Conservation (phyloP, 139 green algal genomes). For the Tetradesmus obliquus region DNA sequence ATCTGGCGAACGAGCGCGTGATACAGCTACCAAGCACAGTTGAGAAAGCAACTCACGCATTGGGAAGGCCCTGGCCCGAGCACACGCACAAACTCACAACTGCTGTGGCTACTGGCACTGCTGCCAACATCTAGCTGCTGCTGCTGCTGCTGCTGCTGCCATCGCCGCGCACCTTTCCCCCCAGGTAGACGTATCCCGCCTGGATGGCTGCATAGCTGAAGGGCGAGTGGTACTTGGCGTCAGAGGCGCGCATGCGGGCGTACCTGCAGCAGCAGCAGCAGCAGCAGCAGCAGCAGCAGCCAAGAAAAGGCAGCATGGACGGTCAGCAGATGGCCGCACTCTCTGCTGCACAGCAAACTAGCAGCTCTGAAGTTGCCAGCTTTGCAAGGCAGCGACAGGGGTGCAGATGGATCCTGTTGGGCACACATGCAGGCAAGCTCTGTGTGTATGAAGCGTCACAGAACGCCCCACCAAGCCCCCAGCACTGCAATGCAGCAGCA, state of each 20-base stretch:
- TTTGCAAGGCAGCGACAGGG: too few species aligned
- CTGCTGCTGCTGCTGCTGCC: constrained; percentile 18
- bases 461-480: too few species aligned
- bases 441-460: too few species aligned
- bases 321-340: not conserved
- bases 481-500: not conserved
- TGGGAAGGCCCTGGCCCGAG: too few species aligned
- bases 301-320: not conserved
- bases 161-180: constrained; percentile 72
- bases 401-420: too few species aligned
- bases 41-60: too few species aligned
- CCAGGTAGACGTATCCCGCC: constrained; percentile 64
- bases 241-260: constrained; percentile 65
- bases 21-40: too few species aligned
- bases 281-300: not conserved
- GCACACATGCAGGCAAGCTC: too few species aligned
- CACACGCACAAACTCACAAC: too few species aligned
- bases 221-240: constrained; percentile 80
- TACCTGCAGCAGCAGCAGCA: constrained; percentile 47
- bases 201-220: constrained; percentile 85
- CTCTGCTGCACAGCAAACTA: not conserved
- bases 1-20: too few species aligned
- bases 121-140: too few species aligned
- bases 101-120: too few species aligned
- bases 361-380: not conserved